These are phyloP conservation scores for Tetraselmis striata DNA, from an alignment of 139 green algal species.

Conservation along the genomic window DNA sequence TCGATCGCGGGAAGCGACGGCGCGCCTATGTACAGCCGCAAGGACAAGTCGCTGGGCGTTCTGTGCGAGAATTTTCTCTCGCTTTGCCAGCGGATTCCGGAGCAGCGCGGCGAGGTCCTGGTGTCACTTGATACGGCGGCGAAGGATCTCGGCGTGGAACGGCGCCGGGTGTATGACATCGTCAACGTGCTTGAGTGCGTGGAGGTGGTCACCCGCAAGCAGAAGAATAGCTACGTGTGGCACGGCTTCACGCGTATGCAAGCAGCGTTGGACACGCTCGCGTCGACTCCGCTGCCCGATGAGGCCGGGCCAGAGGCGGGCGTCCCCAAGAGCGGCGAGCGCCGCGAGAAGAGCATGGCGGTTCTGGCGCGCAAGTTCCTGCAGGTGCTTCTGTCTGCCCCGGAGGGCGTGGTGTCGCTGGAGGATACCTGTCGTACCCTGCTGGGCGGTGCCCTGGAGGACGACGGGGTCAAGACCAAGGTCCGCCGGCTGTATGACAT, in stretches of 20 bases:
- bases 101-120: conserved; percentile 21
- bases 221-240: conserved; percentile 56
- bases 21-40: conserved; percentile 33
- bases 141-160: conserved; percentile 42
- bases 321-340: conserved; percentile 9
- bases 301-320: not conserved
- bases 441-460: conserved; percentile 20
- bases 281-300: not conserved
- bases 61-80: conserved; percentile 34
- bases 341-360: conserved; percentile 49
- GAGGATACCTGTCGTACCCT: conserved; percentile 40
- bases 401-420: conserved; percentile 28
- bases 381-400: conserved; percentile 42
- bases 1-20: not conserved
- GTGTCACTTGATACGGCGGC: conserved; percentile 44
- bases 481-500: conserved; percentile 70
- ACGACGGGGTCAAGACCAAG: conserved; percentile 46
- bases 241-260: conserved; percentile 23
- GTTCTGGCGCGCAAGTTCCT: conserved; percentile 52
- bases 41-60: conserved; percentile 38
- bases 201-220: conserved; percentile 46
- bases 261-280: conserved; percentile 13
- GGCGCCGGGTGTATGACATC: conserved; percentile 77
- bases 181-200: conserved; percentile 78
- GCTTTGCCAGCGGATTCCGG: conserved; percentile 46